These are phyloP conservation scores for Cryptosporidium felis DNA, from an alignment of 169 alveolate genomes.

Conservation along the genomic window DNA sequence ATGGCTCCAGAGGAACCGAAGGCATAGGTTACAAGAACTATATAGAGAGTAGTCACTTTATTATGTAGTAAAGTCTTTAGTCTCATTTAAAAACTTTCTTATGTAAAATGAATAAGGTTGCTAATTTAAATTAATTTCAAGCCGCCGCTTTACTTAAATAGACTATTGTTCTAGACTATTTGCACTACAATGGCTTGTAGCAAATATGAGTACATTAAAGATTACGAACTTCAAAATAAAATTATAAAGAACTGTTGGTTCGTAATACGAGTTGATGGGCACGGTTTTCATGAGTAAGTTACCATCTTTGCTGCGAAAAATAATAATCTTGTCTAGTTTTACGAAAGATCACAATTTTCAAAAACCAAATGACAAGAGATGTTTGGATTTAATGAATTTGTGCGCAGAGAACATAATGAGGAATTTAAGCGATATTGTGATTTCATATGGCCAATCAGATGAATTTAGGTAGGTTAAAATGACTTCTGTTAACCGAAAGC, in stretches of 20 bases:
- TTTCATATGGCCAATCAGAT: slow-evolving; percentile 95
- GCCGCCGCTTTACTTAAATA: background rate
- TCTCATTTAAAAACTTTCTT: no score
- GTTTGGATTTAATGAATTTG: slow-evolving; percentile 87
- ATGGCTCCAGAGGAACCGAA: slow-evolving; percentile 28
- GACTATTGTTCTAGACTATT: background rate
- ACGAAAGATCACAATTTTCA: slow-evolving; percentile 86
- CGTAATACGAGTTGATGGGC: slow-evolving; percentile 94
- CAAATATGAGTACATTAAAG: slow-evolving; percentile 90
- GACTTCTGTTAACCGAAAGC: slow-evolving; percentile 68
- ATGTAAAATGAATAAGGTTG: no score
- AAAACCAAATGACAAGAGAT: slow-evolving; percentile 94
- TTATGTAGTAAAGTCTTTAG: no score
- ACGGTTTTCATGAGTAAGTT: slow-evolving; percentile 86
- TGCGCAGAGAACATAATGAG: slow-evolving; percentile 92
- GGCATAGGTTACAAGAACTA: slow-evolving; percentile 48
- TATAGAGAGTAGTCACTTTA: slow-evolving; percentile 1
- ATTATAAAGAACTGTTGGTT: slow-evolving; percentile 89
- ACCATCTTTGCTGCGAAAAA: background rate
- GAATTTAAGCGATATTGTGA: slow-evolving; percentile 88
- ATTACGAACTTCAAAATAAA: slow-evolving; percentile 86
- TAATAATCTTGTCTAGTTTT: slow-evolving; percentile 74
- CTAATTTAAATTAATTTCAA: no score
- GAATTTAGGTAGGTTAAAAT: slow-evolving; percentile 81
- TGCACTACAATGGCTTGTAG: slow-evolving; percentile 83